Evolutionary conservation across 768 basidiomycete species (phyloP), one percentile per base, ranked within the genome.

Genomic region (Hygrophorus russula): DNA sequence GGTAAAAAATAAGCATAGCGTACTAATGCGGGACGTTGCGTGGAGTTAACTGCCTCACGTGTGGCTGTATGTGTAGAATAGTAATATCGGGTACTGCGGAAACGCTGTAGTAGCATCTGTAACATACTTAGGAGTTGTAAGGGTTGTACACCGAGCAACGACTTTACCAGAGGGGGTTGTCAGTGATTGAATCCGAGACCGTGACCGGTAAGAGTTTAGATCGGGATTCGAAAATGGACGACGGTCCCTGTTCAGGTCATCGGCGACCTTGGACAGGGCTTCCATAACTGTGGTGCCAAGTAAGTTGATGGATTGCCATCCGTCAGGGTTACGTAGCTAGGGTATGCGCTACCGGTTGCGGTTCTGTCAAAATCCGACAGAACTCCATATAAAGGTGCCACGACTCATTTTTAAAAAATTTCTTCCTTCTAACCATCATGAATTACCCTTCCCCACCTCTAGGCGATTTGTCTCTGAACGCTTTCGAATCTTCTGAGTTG

Each of bases 1-100:
- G 74, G 71, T 36, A 89, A 67, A 48, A 71, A 73, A 61, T 85
- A 89, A 20, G 62, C 54, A 37, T 58, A 48, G 51, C 49, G 46
- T 29, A 51, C 51, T 28, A 47, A 24, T 24, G 52, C 32, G 24
- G 24, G 24, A 24, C 4, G 24, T 24, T 24, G 47, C 9, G 18
- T n/a, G 50, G 24, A 33, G 46, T 18, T 19, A 42, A 10, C 7
- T 42, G 13, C 10, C 24, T 24, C 24, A 24, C 24, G 24, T 24
- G 18, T 41, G 44, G 13, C 10, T 7, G 3, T 7, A 24, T 7
- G 24, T 24, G 18, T 41, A 45, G 37, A 40, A 18, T 54, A n/a
- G 8, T 44, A 46, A 24, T 45, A 41, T 49, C 45, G 19, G 53
- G 41, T 43, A 42, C 36, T 47, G 49, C 19, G 49, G 48, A 49